Base-by-base conservation (phyloP, 164 flowering plant species). In the Aristolochia fimbriata region DNA sequence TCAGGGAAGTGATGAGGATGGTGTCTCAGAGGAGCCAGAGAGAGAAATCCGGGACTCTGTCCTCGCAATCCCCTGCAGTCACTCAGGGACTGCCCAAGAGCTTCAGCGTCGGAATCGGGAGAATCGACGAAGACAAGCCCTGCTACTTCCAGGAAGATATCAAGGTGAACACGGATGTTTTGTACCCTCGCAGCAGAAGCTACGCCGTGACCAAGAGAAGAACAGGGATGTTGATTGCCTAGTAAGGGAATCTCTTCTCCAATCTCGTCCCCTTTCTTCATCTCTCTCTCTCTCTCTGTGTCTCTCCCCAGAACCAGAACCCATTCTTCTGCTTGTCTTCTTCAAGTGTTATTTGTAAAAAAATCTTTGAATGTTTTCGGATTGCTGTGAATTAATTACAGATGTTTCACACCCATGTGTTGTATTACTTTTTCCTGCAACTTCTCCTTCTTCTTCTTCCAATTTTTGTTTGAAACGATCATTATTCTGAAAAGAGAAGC, bases 121-220 rank as follows among this genome's bases (percentile, higher is more conserved):
- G 77, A 65, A 88, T 88, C 47, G 91, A 88, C 60, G 96, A 88
- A 66, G 87, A 85, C 15, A 47, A 62, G 71, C 69, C 83, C 2
- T 76, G 77, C 53, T 79, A 84, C 1, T 81, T 82, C 47, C 74
- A 30, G 13, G 66, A 57, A 2, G 78, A 73, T 53, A 24, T 49
- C 14, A 30, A 59, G 62, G 23, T 52, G 27, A 24, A 16, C 13
- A 21, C 58, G 22, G 22, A 50, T 45, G 31, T 31, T 23, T 6
- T 51, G 33, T 51, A 17, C 22, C 58, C 62, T 6, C 51, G 62
- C 41, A 58, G 62, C 31, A 65, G 43, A 20, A 65, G 62, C 21
- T 65, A 24, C 52, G 58, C 50, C 3, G 37, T 25, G 17, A 14
- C 47, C 31, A 58, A 41, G 52, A 59, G 62, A 15, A 51, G 63